phyloP scores from a whole-genome alignment of 305 asterid genomes.

The Rubia balearica region DNA sequence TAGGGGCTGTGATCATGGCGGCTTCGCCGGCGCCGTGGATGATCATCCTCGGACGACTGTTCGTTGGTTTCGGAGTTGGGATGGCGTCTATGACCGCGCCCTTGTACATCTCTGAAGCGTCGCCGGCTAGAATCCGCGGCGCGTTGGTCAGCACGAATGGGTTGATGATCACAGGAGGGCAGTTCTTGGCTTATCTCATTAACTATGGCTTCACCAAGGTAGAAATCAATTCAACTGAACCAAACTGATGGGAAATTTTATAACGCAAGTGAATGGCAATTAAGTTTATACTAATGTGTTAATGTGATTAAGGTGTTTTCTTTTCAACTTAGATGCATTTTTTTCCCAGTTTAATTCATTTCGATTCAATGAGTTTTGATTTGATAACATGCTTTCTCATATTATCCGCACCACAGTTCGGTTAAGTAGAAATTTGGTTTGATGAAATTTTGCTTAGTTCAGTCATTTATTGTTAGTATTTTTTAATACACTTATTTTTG shows the following conservation, averaged over 20 bases:
- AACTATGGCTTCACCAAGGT: slow-evolving; percentile 69
- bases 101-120: slow-evolving; percentile 78
- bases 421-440: too few species aligned
- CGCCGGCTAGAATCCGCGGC: slow-evolving; percentile 82
- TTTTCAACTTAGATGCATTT: too few species aligned
- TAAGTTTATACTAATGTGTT: too few species aligned
- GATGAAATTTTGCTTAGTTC: too few species aligned
- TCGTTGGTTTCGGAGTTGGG: slow-evolving; percentile 92
- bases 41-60: slow-evolving; percentile 66
- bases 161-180: slow-evolving; percentile 70
- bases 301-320: too few species aligned
- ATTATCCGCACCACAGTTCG: too few species aligned
- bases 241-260: background rate
- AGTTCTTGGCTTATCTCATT: slow-evolving; percentile 54
- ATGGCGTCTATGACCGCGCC: slow-evolving; percentile 94
- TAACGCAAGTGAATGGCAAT: too few species aligned
- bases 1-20: slow-evolving; percentile 71
- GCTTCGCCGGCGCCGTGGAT: slow-evolving; percentile 57
- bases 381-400: too few species aligned
- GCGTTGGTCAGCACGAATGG: slow-evolving; percentile 79
- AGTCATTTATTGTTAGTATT: too few species aligned
- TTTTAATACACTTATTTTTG: too few species aligned
- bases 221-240: background rate
- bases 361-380: too few species aligned
- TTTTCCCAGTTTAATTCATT: too few species aligned